phyloP scores from a whole-genome alignment of 1,139 yeast genomes.

The Taphrina flavorubra region DNA sequence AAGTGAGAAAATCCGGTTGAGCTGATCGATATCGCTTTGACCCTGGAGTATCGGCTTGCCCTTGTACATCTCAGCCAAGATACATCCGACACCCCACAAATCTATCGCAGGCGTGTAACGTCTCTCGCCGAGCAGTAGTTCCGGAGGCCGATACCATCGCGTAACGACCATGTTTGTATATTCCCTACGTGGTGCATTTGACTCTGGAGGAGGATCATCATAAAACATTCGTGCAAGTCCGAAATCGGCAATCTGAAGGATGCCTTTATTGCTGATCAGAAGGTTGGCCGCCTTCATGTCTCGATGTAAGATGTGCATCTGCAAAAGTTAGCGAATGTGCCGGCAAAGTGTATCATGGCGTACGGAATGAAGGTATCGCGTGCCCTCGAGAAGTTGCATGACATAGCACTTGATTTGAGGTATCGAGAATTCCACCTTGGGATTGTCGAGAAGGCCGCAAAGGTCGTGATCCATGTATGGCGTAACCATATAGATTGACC shows the following conservation, averaged over 20 bases:
- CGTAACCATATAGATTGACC: conserved; percentile 77
- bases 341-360: background rate
- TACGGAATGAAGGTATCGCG: conserved; percentile 73
- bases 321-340: conserved; percentile 13
- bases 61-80: conserved; percentile 86
- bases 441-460: conserved; percentile 89
- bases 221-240: conserved; percentile 85
- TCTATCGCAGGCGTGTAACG: conserved; percentile 93
- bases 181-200: conserved; percentile 57
- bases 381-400: conserved; percentile 77
- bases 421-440: conserved; percentile 64
- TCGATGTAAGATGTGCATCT: conserved; percentile 70
- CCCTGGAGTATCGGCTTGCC: conserved; percentile 86
- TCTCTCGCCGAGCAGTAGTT: conserved; percentile 81
- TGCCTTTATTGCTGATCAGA: conserved; percentile 74
- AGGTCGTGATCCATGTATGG: conserved; percentile 94
- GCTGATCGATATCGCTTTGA: conserved; percentile 86
- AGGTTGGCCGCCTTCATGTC: conserved; percentile 96
- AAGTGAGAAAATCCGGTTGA: conserved; percentile 75
- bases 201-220: conserved; percentile 71
- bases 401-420: conserved; percentile 83
- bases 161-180: conserved; percentile 95
- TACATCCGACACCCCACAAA: conserved; percentile 97
- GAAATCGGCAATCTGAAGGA: conserved; percentile 87
- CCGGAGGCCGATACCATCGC: conserved; percentile 97